Percentiles rank a stretch among this genome's conserved stretches.
Evolutionary conservation across 129 eudicot genomes (phyloP).

Genomic region (Flaveria trinervia): DNA sequence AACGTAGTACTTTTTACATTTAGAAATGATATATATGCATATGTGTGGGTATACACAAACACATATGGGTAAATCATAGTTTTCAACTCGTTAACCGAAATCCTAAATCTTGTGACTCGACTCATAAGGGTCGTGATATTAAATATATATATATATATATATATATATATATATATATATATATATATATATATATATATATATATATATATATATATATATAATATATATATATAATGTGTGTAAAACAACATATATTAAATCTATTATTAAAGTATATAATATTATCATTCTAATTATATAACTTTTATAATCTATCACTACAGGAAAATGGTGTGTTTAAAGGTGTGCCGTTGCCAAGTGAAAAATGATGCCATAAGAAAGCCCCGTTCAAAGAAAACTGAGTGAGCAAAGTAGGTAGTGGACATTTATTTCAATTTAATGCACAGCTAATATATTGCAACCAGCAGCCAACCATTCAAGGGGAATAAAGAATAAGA

Average conservation of each 20-base stretch:
- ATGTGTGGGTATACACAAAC: not conserved
- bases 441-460: not conserved
- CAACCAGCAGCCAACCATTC: not conserved
- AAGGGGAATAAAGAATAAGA: not conserved
- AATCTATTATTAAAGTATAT: not conserved
- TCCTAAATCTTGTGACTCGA: not conserved
- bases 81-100: not conserved
- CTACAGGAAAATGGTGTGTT: not conserved
- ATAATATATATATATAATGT: no score
- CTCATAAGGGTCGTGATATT: not conserved
- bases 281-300: not conserved
- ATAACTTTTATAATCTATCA: not conserved
- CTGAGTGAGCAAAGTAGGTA: not conserved
- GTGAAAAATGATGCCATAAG: not conserved
- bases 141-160: no score
- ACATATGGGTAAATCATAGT: not conserved
- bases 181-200: no score
- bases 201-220: no score
- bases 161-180: no score
- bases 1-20: slow-evolving; percentile 20
- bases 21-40: not conserved
- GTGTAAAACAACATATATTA: not conserved
- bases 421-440: not conserved
- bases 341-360: not conserved
- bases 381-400: not conserved